A percentile compares a stretch with the other conserved stretches of the same genome.
These are phyloP conservation scores for Pilasporangium apinafurcum DNA, from an alignment of 352 stramenopile genomes.

Conservation along the genomic window DNA sequence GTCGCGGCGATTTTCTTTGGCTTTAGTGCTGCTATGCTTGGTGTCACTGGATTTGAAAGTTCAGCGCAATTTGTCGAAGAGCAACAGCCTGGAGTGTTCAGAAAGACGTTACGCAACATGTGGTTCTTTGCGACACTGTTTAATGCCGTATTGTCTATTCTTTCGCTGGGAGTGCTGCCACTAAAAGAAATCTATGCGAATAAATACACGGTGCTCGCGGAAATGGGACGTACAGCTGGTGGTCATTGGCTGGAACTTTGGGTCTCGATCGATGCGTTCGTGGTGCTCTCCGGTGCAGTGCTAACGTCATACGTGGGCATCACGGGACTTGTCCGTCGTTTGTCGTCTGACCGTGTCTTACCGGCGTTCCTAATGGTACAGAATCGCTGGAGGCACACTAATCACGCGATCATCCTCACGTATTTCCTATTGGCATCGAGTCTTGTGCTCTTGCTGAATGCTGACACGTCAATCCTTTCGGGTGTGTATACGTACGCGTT, in stretches of 20 bases:
- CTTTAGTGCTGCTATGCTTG: conserved; percentile 66
- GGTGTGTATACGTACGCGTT: conserved; percentile 54
- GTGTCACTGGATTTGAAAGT: conserved; percentile 82
- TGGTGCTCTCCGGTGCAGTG: conserved; percentile 68
- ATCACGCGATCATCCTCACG: conserved; percentile 59
- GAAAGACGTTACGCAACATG: conserved; percentile 56
- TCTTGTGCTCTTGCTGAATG: conserved; percentile 64
- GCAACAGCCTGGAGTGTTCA: conserved; percentile 64
- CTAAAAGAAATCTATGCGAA: conserved; percentile 47
- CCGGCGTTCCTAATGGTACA: conserved; percentile 26
- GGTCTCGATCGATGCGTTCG: conserved; percentile 68
- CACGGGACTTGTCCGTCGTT: conserved; percentile 50
- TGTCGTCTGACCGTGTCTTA: conserved; percentile 53
- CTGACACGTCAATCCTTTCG: conserved; percentile 60
- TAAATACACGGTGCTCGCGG: conserved; percentile 46
- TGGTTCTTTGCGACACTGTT: conserved; percentile 68
- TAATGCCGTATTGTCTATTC: conserved; percentile 64
- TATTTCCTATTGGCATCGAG: conserved; percentile 60
- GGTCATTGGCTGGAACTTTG: conserved; percentile 35
- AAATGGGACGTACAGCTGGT: conserved; percentile 34
- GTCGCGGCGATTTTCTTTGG: conserved; percentile 51
- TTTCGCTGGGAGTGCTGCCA: conserved; percentile 55
- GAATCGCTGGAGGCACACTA: conserved; percentile 47
- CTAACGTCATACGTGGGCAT: conserved; percentile 82
- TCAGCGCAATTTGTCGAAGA: conserved; percentile 82